Evolutionary conservation across 2,329 filamentous ascomycete species (phyloP), one percentile per base, ranked within the genome.

Genomic region (Claviceps arundinis): DNA sequence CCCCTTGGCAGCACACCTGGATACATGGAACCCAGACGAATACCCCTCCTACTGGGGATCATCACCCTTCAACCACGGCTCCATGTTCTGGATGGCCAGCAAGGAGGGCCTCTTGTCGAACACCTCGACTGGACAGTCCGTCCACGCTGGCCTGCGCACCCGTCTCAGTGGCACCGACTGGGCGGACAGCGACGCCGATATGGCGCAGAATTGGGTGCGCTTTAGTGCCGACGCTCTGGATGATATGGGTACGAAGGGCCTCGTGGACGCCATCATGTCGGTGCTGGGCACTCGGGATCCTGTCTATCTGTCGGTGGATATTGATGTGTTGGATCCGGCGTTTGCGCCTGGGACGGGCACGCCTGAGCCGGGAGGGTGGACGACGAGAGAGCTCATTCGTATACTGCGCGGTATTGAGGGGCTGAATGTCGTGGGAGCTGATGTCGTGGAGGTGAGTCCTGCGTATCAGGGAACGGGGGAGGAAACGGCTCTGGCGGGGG

Each of bases 331-430:
- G 3, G 89, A 95, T 64, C 89, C 89, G 0, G 68, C 67, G 7
- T 69, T 71, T 50, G 68, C 68, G 2, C 87, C 88, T 0, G 87
- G 85, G 2, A 95, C 89, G 0, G 90, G 89, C 1, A 95, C 89
- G 0, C 89, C 89, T 0, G 89, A 95, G 71, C 85, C 89, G 0
- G 89, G 90, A 53, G 89, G 89, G 40, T 95, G 89, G 89, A 93
- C 87, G 5, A 94, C 86, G 19, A 75, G 89, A 50, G 90, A 95
- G 72, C 73, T 95, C 59, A 91, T 95, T 57, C 75, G 85, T 13
- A 88, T 95, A 53, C 68, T 95, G 64, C 74, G 89, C 37, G 89
- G 87, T 0, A 78, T 95, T 43, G 89, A 95, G 70, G 78, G 74
- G 0, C 66, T 95, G 64, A 95, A 95, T 63, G 70, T 95, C 4